Conservation (phyloP, 352 stramenopile species). For the Pythium folliculosum region DNA sequence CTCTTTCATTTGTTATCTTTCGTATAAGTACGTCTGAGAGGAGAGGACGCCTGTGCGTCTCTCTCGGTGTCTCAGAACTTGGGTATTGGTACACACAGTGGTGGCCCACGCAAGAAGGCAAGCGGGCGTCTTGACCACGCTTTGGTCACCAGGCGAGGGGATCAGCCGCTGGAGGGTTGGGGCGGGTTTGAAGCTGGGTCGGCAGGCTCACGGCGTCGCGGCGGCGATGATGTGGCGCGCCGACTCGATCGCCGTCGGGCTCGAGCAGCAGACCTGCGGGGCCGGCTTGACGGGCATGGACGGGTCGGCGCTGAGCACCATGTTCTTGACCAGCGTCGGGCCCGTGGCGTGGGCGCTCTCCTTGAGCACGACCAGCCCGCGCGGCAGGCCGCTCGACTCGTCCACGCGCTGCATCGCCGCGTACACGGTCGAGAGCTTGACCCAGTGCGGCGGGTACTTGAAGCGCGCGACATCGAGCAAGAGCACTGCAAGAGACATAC, state of each 20-base stretch:
- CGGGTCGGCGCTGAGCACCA: slow-evolving; percentile 32
- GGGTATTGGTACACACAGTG: neutral
- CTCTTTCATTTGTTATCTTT: neutral
- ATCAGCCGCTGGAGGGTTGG: no score
- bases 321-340: slow-evolving; percentile 38
- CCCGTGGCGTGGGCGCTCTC: slow-evolving; percentile 38
- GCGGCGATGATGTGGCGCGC: slow-evolving; percentile 30
- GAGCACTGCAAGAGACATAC: slow-evolving; percentile 62
- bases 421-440: slow-evolving; percentile 16
- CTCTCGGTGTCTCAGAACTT: neutral
- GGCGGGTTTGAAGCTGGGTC: neutral
- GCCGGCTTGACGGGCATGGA: slow-evolving; percentile 36
- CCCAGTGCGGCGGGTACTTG: slow-evolving; percentile 91
- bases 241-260: slow-evolving; percentile 30
- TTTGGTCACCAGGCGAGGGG: no score
- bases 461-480: slow-evolving; percentile 96
- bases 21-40: neutral
- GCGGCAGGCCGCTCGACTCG: slow-evolving; percentile 18
- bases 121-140: no score
- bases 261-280: slow-evolving; percentile 36
- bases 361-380: slow-evolving; percentile 41
- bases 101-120: no score
- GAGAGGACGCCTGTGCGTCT: neutral
- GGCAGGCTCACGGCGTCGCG: slow-evolving; percentile 4
- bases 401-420: slow-evolving; percentile 19